Evolutionary conservation across 192 early-diverging fungal species (phyloP).

Genomic region (Dissophora globulifera): DNA sequence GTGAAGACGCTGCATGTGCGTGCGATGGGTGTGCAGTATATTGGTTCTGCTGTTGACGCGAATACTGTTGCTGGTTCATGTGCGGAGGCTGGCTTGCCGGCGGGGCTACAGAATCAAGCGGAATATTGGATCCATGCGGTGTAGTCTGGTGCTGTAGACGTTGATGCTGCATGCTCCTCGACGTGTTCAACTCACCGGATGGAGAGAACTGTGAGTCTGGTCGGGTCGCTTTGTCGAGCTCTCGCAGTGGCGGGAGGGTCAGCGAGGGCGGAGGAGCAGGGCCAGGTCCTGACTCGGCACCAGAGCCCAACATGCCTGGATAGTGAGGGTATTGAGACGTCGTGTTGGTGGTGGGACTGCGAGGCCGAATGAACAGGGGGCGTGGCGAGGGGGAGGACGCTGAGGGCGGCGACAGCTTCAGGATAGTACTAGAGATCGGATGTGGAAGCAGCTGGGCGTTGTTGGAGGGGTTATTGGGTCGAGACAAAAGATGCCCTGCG

Average conservation of each 20-base stretch:
- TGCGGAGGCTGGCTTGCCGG: background rate
- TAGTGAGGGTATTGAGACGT: slow-evolving; percentile 10
- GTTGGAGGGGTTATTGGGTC: too few relatives aligned
- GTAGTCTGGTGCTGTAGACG: too few relatives aligned
- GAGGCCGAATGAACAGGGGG: too few relatives aligned
- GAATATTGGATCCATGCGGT: too few relatives aligned
- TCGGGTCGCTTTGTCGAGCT: slow-evolving; percentile 30
- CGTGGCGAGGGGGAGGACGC: background rate
- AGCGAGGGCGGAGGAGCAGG: slow-evolving; percentile 42
- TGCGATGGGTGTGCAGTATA: background rate
- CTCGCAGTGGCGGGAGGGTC: slow-evolving; percentile 31
- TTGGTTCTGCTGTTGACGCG: slow-evolving; percentile 1
- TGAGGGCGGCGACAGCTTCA: background rate
- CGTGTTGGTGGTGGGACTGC: slow-evolving; percentile 10
- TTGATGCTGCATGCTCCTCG: too few relatives aligned
- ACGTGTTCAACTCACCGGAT: too few relatives aligned
- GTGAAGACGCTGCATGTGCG: background rate
- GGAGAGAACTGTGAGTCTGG: slow-evolving; percentile 10
- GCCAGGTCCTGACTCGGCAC: slow-evolving; percentile 15
- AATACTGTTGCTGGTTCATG: slow-evolving; percentile 6
- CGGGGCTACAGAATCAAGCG: too few relatives aligned
- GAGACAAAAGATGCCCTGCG: too few relatives aligned
- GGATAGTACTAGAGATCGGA: too few relatives aligned
- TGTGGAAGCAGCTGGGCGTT: too few relatives aligned
- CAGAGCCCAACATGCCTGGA: slow-evolving; percentile 16